phyloP scores from a whole-genome alignment of 179 eudicot species.

The Spinacia oleracea region DNA sequence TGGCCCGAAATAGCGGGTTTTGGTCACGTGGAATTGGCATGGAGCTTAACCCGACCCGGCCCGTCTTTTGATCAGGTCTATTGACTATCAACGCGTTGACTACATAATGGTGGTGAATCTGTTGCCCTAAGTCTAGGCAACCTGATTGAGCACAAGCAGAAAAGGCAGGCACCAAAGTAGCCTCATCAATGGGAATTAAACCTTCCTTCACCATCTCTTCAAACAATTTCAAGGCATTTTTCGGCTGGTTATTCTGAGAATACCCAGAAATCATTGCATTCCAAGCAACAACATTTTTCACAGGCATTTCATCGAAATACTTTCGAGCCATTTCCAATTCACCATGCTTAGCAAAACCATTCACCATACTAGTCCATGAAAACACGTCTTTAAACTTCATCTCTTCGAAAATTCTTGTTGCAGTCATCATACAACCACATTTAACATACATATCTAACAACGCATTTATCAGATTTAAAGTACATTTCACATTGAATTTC shows the following conservation, averaged over 20 bases:
- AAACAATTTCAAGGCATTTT: slow-evolving; percentile 37
- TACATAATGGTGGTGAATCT: slow-evolving; percentile 38
- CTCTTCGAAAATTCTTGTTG: slow-evolving; percentile 49
- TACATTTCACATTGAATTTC: slow-evolving; percentile 30
- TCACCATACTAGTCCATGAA: slow-evolving; percentile 76
- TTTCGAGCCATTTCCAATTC: slow-evolving; percentile 55
- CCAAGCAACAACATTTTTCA: slow-evolving; percentile 69
- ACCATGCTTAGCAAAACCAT: slow-evolving; percentile 58
- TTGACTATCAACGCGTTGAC: too few species aligned
- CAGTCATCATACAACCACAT: slow-evolving; percentile 55
- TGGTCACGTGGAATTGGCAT: too few species aligned
- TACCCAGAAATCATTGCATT: slow-evolving; percentile 77
- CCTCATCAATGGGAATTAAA: slow-evolving; percentile 40
- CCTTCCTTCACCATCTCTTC: slow-evolving; percentile 35
- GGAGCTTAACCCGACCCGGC: too few species aligned
- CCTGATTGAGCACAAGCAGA: slow-evolving; percentile 49
- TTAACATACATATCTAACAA: slow-evolving; percentile 75
- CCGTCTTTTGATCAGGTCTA: too few species aligned
- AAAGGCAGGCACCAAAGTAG: slow-evolving; percentile 41
- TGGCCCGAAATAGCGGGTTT: too few species aligned
- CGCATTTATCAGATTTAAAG: slow-evolving; percentile 58
- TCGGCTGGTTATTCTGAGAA: slow-evolving; percentile 40
- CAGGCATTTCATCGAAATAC: slow-evolving; percentile 60
- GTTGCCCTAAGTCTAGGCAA: slow-evolving; percentile 33
- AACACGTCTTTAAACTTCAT: slow-evolving; percentile 65